Conservation (phyloP, 140 eudicot species). For the Ambrosia hybrid region DNA sequence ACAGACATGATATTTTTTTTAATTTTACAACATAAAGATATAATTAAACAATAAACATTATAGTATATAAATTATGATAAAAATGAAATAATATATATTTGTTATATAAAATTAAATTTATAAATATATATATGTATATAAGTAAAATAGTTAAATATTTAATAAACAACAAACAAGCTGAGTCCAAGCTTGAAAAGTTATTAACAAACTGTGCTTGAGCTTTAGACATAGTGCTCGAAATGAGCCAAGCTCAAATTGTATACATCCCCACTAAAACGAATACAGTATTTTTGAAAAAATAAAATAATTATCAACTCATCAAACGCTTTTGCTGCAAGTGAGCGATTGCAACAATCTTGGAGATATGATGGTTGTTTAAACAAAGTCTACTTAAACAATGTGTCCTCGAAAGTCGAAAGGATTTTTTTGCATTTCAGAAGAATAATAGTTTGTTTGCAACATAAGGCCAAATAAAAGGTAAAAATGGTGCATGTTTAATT, state of each 20-base stretch:
- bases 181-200: no score
- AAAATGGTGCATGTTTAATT: neutral
- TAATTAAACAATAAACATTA: no score
- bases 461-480: constrained; percentile 2
- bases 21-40: no score
- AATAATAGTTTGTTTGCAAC: neutral
- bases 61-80: no score
- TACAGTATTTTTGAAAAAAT: neutral
- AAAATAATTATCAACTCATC: neutral
- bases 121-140: neutral
- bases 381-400: neutral
- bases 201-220: no score
- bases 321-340: neutral
- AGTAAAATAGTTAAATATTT: no score
- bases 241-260: no score
- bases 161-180: neutral
- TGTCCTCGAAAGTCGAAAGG: neutral
- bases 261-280: no score
- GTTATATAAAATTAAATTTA: no score
- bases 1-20: no score
- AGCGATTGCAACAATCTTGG: neutral
- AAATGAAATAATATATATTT: no score
- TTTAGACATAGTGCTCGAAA: no score
- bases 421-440: neutral
- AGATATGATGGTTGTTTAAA: neutral